These are phyloP conservation scores for Sclerotinia spermophila DNA, from an alignment of 2,329 filamentous ascomycete species.

Conservation along the genomic window DNA sequence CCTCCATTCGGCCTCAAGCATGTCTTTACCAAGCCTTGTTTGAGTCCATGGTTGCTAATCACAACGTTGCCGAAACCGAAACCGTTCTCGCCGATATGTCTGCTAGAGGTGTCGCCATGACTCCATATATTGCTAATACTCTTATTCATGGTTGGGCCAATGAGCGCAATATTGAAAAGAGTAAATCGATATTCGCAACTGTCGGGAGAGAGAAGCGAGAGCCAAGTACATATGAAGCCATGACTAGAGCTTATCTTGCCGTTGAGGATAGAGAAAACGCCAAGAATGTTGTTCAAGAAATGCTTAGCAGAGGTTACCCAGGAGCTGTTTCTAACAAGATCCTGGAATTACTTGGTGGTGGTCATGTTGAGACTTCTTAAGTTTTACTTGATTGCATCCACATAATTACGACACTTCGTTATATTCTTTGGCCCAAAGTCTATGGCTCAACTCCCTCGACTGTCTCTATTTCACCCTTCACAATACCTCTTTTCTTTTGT, in stretches of 20 bases:
- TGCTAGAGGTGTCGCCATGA: conserved; percentile 71
- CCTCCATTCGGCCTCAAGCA: conserved; percentile 66
- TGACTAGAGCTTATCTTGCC: conserved; percentile 89
- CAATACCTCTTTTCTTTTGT: conserved; percentile 32
- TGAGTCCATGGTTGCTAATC: conserved; percentile 94
- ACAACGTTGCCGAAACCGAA: conserved; percentile 73
- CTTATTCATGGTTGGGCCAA: conserved; percentile 95
- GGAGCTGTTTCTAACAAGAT: conserved; percentile 91
- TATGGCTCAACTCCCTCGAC: conserved; percentile 21
- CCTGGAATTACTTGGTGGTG: conserved; percentile 74
- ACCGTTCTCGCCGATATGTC: conserved; percentile 73
- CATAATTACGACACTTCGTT: neutral
- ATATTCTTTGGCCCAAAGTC: conserved; percentile 20
- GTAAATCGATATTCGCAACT: conserved; percentile 73
- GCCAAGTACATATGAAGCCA: conserved; percentile 97
- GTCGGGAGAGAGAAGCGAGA: conserved; percentile 77
- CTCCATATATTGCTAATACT: conserved; percentile 97
- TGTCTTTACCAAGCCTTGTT: conserved; percentile 96
- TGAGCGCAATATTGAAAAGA: conserved; percentile 75
- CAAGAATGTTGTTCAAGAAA: conserved; percentile 79
- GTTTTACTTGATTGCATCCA: neutral
- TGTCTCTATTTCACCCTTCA: conserved; percentile 24
- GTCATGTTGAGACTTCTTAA: conserved; percentile 32
- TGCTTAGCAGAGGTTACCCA: conserved; percentile 86
- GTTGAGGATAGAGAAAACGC: conserved; percentile 76